Evolutionary conservation across 441 rosid genomes (phyloP), one percentile per base, ranked within the genome.

Genomic region (Jatropha podagrica): DNA sequence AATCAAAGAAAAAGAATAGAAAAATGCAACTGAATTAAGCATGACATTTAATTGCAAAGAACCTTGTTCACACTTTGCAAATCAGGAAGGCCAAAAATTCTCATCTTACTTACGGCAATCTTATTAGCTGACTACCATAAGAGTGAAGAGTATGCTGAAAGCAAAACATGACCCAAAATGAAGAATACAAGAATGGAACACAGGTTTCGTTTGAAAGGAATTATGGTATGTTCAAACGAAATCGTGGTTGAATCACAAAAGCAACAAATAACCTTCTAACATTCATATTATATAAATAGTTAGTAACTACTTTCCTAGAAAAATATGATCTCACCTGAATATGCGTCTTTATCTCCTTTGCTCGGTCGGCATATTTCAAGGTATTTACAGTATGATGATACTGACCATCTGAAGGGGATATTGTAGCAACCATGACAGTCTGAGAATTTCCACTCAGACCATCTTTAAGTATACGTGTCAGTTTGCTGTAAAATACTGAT

Each of bases 401-500:
- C 76, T 95, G 97, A 84, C 81, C 74, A 78, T 81, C 88, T 23
- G 92, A 93, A 18, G 97, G 97, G 74, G 98, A 95, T 83, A 95
- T 74, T 32, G 98, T 86, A 63, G 95, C 95, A 74, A 95, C 92
- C 98, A 95, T 93, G 81, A 95, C 90, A 60, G 91, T 84, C 74
- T 85, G 92, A 69, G 83, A 83, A 82, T 84, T 89, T 78, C 97
- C 89, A 83, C 93, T 86, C 74, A 88, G 83, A 78, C 99, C 97
- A 91, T 91, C 98, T 89, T 95, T 95, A 71, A 95, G 98, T 79
- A 95, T 95, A 78, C 98, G 88, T 5, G 98, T 95, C 72, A 95
- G 86, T 79, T 95, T 95, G 86, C 99, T 95, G 95, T 79, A 85
- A 80, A 64, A 51, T 67, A 61, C 48, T 59, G 69, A 70, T 2